Conservation (phyloP, 768 basidiomycete genomes). For the Boletus tylopilopsis region DNA sequence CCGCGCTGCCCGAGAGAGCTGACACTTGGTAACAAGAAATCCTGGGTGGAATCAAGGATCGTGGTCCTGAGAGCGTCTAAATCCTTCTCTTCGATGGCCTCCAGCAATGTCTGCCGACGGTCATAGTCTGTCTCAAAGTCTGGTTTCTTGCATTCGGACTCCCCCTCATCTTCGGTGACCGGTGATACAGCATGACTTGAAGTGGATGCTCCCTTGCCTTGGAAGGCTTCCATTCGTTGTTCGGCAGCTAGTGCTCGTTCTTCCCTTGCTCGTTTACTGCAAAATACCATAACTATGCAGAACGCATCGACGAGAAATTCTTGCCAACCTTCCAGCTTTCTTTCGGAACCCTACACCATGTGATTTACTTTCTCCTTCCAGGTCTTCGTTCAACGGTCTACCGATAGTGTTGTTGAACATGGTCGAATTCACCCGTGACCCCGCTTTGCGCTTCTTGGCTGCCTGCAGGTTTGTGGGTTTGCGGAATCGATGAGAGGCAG, state of each 20-base stretch:
- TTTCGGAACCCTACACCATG: constrained; percentile 67
- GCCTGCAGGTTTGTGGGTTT: constrained; percentile 59
- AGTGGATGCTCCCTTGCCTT: constrained; percentile 23
- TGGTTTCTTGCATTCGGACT: constrained; percentile 38
- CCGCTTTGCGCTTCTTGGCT: constrained; percentile 66
- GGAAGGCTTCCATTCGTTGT: constrained; percentile 48
- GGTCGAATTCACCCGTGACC: constrained; percentile 58
- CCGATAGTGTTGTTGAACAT: constrained; percentile 59
- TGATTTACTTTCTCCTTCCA: constrained; percentile 34
- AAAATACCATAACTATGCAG: neutral
- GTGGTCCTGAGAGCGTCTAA: constrained; percentile 40
- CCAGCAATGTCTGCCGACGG: constrained; percentile 50
- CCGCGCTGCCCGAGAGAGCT: constrained; percentile 1
- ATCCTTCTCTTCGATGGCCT: constrained; percentile 42
- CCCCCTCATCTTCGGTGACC: constrained; percentile 29
- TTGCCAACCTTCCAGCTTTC: constrained; percentile 57
- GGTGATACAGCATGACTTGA: constrained; percentile 15
- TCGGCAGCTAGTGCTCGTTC: constrained; percentile 77
- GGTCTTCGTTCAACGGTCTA: constrained; percentile 42
- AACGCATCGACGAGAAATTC: neutral
- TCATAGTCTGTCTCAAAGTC: constrained; percentile 43
- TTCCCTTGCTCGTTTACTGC: constrained; percentile 75
- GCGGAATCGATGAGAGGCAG: constrained; percentile 43
- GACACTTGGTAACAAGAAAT: constrained; percentile 42
- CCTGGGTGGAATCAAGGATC: constrained; percentile 45